Conservation (phyloP, 2,329 filamentous ascomycete species). For the Pseudogymnoascus sp. region DNA sequence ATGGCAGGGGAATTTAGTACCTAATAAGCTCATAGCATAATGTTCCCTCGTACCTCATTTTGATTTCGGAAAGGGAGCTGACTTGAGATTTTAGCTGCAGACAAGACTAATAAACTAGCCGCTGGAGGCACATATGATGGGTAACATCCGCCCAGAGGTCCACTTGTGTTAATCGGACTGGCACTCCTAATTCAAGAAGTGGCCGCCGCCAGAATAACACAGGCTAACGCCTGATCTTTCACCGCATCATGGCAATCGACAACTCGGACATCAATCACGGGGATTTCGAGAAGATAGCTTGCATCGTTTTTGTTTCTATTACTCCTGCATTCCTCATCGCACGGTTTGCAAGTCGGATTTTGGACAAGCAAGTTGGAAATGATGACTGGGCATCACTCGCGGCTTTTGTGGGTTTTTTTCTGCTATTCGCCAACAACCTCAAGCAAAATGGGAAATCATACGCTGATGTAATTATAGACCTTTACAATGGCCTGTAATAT, state of each 20-base stretch:
- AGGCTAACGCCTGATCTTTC: not conserved
- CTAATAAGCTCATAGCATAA: not conserved
- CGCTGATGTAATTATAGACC: slow-evolving; percentile 7
- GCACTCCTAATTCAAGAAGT: not conserved
- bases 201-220: not conserved
- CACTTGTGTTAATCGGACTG: not conserved
- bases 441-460: not conserved
- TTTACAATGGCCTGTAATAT: slow-evolving; percentile 13
- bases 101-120: not conserved
- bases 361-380: slow-evolving; percentile 13
- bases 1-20: not conserved
- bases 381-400: slow-evolving; percentile 16
- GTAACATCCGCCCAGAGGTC: not conserved
- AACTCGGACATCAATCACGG: slow-evolving; percentile 15
- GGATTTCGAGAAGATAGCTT: slow-evolving; percentile 13
- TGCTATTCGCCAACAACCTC: not conserved
- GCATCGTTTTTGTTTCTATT: slow-evolving; percentile 12
- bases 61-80: not conserved
- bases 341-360: slow-evolving; percentile 13
- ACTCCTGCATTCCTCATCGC: slow-evolving; percentile 11
- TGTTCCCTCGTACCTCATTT: not conserved
- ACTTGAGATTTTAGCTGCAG: not conserved
- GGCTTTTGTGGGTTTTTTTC: slow-evolving; percentile 10
- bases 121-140: not conserved
- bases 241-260: slow-evolving; percentile 9